Conservation (phyloP, 1,139 yeast species). For the Debaryomyces psychrophilus region DNA sequence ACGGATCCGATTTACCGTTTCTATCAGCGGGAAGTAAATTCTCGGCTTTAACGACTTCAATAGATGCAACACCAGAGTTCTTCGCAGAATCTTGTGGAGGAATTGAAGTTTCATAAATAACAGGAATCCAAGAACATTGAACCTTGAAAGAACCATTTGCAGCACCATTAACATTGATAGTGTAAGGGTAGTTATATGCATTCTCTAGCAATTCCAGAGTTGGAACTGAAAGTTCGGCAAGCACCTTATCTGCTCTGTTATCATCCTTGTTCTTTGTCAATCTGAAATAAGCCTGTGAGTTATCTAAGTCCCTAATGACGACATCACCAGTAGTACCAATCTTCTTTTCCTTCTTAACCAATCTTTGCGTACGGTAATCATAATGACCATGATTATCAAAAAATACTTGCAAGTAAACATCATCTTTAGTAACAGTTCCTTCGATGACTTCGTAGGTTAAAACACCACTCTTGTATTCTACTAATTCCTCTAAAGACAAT, state of each 20-base stretch:
- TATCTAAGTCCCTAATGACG: slow-evolving; percentile 72
- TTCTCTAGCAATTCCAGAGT: slow-evolving; percentile 68
- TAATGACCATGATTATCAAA: slow-evolving; percentile 75
- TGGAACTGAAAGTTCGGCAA: slow-evolving; percentile 69
- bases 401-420: slow-evolving; percentile 67
- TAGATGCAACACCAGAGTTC: slow-evolving; percentile 73
- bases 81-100: slow-evolving; percentile 77
- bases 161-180: slow-evolving; percentile 51
- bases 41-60: slow-evolving; percentile 67
- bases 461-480: slow-evolving; percentile 73
- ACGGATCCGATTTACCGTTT: slow-evolving; percentile 94
- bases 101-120: slow-evolving; percentile 54
- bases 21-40: slow-evolving; percentile 81
- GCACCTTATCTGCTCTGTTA: slow-evolving; percentile 57
- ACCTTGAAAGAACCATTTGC: slow-evolving; percentile 53
- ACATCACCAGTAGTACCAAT: slow-evolving; percentile 72
- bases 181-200: slow-evolving; percentile 62
- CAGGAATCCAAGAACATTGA: slow-evolving; percentile 80
- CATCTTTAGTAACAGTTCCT: slow-evolving; percentile 56
- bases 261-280: slow-evolving; percentile 55
- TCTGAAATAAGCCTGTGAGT: slow-evolving; percentile 68
- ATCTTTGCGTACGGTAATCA: slow-evolving; percentile 56
- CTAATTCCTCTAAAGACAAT: slow-evolving; percentile 63
- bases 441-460: slow-evolving; percentile 67
- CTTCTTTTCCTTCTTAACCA: slow-evolving; percentile 40